phyloP scores from a whole-genome alignment of 148 eudicot genomes.

The Selenicereus undatus region DNA sequence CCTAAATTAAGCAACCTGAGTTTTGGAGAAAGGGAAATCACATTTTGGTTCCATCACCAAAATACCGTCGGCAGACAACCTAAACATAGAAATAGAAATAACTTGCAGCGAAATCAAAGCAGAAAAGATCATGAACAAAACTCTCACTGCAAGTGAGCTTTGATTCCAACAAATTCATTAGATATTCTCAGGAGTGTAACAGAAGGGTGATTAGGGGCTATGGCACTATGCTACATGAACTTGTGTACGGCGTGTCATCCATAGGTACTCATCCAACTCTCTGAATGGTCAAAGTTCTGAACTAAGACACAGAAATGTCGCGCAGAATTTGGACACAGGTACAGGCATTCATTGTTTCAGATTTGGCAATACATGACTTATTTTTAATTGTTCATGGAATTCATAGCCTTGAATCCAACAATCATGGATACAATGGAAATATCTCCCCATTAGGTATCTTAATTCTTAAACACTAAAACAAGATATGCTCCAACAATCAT shows the following conservation, averaged over 20 bases:
- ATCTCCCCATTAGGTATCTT: background rate
- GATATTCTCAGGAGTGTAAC: background rate
- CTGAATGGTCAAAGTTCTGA: background rate
- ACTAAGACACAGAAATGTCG: background rate
- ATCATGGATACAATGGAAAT: background rate
- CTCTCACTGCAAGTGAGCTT: background rate
- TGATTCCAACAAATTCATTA: background rate
- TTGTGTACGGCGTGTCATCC: background rate
- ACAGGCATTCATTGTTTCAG: background rate
- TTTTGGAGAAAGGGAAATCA: no score
- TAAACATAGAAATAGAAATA: background rate
- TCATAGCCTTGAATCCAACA: no score
- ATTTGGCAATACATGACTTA: background rate
- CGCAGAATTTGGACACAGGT: background rate
- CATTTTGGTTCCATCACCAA: no score
- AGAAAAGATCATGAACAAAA: background rate
- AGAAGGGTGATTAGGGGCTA: background rate
- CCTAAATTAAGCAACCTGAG: background rate
- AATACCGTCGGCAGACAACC: background rate
- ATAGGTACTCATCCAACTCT: background rate
- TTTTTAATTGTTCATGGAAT: no score
- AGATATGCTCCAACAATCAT: background rate
- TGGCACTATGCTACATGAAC: background rate
- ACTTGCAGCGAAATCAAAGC: background rate
- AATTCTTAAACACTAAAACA: no score